Base-by-base conservation (phyloP, 768 basidiomycete species). In the Sarcomyxa edulis region DNA sequence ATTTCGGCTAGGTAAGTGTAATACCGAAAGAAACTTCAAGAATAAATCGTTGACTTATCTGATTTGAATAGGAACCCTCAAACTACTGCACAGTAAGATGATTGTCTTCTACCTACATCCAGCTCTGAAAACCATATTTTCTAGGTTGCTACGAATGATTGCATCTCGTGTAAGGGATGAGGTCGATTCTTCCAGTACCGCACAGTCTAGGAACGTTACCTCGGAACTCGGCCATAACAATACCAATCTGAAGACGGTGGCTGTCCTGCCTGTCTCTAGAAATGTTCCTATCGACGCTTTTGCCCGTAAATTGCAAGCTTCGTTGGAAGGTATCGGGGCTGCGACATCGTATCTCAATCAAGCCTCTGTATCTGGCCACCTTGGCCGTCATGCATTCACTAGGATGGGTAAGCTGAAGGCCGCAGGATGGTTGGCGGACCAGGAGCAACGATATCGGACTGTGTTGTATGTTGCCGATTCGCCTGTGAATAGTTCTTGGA, bases 381-480 rank as follows among this genome's bases (percentile, higher is more conserved):
- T 98, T 4, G 96, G 96, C 10, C 76, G 86, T 26, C 93, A 99
- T 63, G 91, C 94, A 1, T 99, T 98, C 60, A 90, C 89, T 24
- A 68, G 87, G 35, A 96, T 98, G 81, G 96, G 96, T 2, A 97
- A 97, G 60, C 74, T 99, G 28, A 99, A 98, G 68, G 87, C 67
- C 14, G 69, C 69, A 28, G 68, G 86, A 3, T 97, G 96, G 96
- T 68, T 99, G 6, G 91, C 95, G 11, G 94, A 98, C 59, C 84
- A 86, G 55, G 93, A 97, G 57, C 90, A 97, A 63, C 77, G 88
- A 52, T 96, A 85, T 54, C 76, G 91, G 20, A 96, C 81, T 3
- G 94, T 98, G 1, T 73, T 99, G 11, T 98, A 98, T 54, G 91
- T 99, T 22, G 95, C 89, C 6, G 94, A 99, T 60, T 92, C 95